phyloP scores from a whole-genome alignment of 2,329 filamentous ascomycete species.

The Pseudophaeomoniella oleicola region DNA sequence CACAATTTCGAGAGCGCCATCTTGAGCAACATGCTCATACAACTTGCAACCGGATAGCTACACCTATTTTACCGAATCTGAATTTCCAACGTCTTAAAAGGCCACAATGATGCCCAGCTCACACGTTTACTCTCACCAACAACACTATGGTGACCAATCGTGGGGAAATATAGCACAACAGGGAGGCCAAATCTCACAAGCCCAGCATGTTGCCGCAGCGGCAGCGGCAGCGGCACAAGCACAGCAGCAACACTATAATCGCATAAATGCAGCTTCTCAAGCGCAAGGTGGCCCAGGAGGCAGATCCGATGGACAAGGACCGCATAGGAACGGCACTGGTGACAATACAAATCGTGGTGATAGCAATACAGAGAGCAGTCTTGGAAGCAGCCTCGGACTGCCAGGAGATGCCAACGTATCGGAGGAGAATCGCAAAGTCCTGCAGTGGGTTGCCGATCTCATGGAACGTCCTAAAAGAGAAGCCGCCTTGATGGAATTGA shows the following conservation, averaged over 20 bases:
- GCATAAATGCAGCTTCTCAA: slow-evolving; percentile 53
- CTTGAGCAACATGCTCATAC: background rate
- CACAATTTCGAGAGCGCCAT: too few species aligned
- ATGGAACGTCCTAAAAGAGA: slow-evolving; percentile 78
- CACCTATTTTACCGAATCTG: background rate
- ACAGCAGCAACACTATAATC: slow-evolving; percentile 50
- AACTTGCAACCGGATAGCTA: background rate
- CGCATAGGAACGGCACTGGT: slow-evolving; percentile 8
- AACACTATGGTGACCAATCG: slow-evolving; percentile 32
- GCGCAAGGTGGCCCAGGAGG: slow-evolving; percentile 17
- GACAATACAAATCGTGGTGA: slow-evolving; percentile 8
- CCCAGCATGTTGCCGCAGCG: slow-evolving; percentile 28
- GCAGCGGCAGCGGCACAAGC: slow-evolving; percentile 24
- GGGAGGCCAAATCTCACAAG: slow-evolving; percentile 16
- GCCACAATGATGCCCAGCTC: slow-evolving; percentile 34
- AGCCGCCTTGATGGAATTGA: slow-evolving; percentile 82
- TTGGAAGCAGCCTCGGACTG: slow-evolving; percentile 13
- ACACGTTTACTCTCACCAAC: slow-evolving; percentile 48
- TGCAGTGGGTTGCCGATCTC: slow-evolving; percentile 83
- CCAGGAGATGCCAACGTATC: slow-evolving; percentile 57
- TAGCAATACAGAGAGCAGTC: slow-evolving; percentile 7
- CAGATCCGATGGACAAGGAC: slow-evolving; percentile 3
- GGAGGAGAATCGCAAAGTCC: slow-evolving; percentile 85
- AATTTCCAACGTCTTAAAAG: background rate
- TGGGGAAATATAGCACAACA: slow-evolving; percentile 22